Percentiles rank a stretch among this genome's conserved stretches.
These are phyloP conservation scores for Ilyonectria sp. DNA, from an alignment of 2,329 filamentous ascomycete species.

Conservation along the genomic window DNA sequence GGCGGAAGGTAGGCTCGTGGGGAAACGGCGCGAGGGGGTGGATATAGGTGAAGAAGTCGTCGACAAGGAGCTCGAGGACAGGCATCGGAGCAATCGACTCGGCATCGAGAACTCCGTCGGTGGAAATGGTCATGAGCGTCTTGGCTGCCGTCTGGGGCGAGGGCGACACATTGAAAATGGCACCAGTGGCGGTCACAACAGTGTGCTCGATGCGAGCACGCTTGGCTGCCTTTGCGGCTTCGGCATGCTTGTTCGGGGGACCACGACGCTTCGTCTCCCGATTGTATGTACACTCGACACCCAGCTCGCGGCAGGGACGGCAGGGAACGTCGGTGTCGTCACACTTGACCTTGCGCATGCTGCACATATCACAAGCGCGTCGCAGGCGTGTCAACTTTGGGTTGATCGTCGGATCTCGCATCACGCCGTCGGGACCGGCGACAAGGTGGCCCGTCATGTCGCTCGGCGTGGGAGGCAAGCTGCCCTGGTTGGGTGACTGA, in stretches of 20 bases:
- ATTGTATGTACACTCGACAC: slow-evolving; percentile 71
- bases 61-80: slow-evolving; percentile 78
- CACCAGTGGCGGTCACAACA: slow-evolving; percentile 27
- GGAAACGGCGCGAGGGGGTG: slow-evolving; percentile 84
- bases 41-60: slow-evolving; percentile 89
- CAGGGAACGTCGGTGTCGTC: slow-evolving; percentile 71
- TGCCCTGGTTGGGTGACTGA: slow-evolving; percentile 40
- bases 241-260: slow-evolving; percentile 72
- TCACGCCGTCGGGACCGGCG: slow-evolving; percentile 41
- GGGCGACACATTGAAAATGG: slow-evolving; percentile 51
- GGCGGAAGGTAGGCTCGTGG: slow-evolving; percentile 83
- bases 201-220: slow-evolving; percentile 57
- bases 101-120: slow-evolving; percentile 65
- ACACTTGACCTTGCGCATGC: slow-evolving; percentile 74
- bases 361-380: slow-evolving; percentile 74
- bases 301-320: slow-evolving; percentile 69
- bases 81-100: slow-evolving; percentile 81
- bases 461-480: slow-evolving; percentile 33
- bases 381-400: slow-evolving; percentile 70
- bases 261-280: slow-evolving; percentile 72
- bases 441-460: slow-evolving; percentile 47
- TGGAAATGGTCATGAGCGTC: slow-evolving; percentile 63
- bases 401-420: slow-evolving; percentile 60
- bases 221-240: slow-evolving; percentile 69
- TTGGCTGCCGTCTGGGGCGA: slow-evolving; percentile 65